Base-by-base conservation (phyloP, 2,329 filamentous ascomycete species). In the Nigrograna mackinnonii region DNA sequence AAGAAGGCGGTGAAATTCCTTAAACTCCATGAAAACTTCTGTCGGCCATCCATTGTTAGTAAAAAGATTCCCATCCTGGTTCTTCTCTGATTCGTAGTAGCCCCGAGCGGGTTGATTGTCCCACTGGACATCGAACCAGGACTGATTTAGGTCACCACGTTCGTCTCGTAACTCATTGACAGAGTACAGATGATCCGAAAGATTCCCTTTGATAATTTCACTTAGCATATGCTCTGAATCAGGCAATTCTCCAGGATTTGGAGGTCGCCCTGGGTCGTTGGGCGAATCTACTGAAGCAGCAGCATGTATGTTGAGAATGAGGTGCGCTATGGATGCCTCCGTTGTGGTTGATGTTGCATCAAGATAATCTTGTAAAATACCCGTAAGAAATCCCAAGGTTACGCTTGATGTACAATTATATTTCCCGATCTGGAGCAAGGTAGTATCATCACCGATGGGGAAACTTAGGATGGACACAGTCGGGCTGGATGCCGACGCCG, bases 21-120 rank as follows among this genome's bases (percentile, higher is more conserved):
- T 68, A 33, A 84, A 73, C 50, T 83, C 79, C 22, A 85, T 63
- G 50, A 76, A 83, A 16, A 75, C 72, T 50, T 81, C 77, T n/a
- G 76, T 78, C 0, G 84, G 84, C 84, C 84, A 87, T 9, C 84
- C 84, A 62, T 83, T 74, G 1, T 71, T 57, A 1, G 82, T 85
- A 16, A 71, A 72, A 2, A 58, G 32, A 6, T 63, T 52, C 14
- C 71, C 68, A 3, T 64, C 52, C 9, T 52, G 35, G 30, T 68
- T 52, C 20, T 62, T 55, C 6, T 73, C 57, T 1, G 70, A 68
- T 5, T 67, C 67, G 44, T 80, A 83, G 52, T 84, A 87, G 18
- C 75, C 72, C 3, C 64, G 50, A 16, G 76, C 68, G 1, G 81
- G 79, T 26, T 70, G 67, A 37, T 75, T 72, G 4, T 54, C 45